Conservation (phyloP, 139 green algal genomes). For the Trebouxia sp. region DNA sequence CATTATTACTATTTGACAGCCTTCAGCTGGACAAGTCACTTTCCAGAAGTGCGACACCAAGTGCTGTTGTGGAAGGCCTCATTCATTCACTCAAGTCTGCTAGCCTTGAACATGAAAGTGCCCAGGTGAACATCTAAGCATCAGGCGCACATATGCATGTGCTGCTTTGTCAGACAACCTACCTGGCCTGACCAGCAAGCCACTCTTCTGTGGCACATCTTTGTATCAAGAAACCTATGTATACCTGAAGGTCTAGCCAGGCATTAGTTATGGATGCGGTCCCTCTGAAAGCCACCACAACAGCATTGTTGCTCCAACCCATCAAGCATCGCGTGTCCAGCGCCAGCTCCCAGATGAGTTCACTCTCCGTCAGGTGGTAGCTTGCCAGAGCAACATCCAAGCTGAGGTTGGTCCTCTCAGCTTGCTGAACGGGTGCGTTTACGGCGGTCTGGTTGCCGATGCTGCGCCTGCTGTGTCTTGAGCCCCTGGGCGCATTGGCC, state of each 20-base stretch:
- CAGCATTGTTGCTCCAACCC: conserved; percentile 25
- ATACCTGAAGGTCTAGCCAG: conserved; percentile 29
- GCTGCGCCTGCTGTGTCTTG: too few species aligned
- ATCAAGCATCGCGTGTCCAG: conserved; percentile 31
- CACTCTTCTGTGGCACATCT: too few species aligned
- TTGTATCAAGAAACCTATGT: neutral
- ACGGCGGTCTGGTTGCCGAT: too few species aligned
- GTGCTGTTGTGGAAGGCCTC: too few species aligned
- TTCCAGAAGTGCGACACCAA: too few species aligned
- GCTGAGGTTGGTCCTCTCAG: neutral
- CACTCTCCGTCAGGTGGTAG: conserved; percentile 7
- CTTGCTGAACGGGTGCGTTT: too few species aligned
- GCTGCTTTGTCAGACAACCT: too few species aligned
- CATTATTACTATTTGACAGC: too few species aligned
- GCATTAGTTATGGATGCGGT: conserved; percentile 35
- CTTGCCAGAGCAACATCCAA: neutral
- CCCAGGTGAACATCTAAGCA: neutral
- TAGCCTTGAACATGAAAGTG: neutral
- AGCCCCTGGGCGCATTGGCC: too few species aligned
- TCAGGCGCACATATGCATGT: neutral
- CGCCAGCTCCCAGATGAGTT: conserved; percentile 32
- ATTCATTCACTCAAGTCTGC: too few species aligned
- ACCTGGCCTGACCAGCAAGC: too few species aligned
- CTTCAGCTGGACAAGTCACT: too few species aligned
- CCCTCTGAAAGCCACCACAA: conserved; percentile 34